Conservation (phyloP, 495 filamentous ascomycete species). For the Daldinia loculata region DNA sequence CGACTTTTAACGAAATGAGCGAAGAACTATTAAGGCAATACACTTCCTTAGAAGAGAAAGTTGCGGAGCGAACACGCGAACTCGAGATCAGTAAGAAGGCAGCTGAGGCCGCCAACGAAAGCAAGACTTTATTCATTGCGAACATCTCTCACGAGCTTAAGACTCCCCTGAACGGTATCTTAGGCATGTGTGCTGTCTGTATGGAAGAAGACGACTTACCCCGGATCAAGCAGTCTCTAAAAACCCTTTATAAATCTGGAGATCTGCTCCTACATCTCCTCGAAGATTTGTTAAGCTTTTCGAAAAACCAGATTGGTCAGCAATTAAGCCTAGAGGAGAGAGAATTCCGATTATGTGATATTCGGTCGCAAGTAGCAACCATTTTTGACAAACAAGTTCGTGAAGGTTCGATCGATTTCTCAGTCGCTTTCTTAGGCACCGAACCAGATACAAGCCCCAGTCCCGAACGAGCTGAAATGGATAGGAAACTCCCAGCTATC, state of each 20-base stretch:
- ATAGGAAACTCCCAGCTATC: conserved; percentile 55
- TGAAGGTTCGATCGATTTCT: conserved; percentile 76
- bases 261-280: conserved; percentile 86
- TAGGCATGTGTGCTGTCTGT: conserved; percentile 91
- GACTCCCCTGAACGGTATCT: conserved; percentile 90
- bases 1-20: conserved; percentile 92
- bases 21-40: conserved; percentile 90
- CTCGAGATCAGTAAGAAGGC: conserved; percentile 89
- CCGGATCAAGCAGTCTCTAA: conserved; percentile 80
- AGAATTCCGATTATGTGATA: conserved; percentile 82
- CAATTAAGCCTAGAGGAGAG: conserved; percentile 79
- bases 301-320: conserved; percentile 91
- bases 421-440: conserved; percentile 70
- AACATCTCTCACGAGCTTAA: conserved; percentile 96
- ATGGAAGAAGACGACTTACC: conserved; percentile 85
- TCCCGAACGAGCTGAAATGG: conserved; percentile 47
- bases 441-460: conserved; percentile 49
- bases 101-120: conserved; percentile 90
- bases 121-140: conserved; percentile 93
- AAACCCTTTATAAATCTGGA: conserved; percentile 88
- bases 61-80: conserved; percentile 81
- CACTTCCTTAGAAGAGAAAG: conserved; percentile 80
- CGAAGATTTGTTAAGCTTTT: conserved; percentile 92
- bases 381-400: conserved; percentile 91
- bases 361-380: conserved; percentile 78